Evolutionary conservation across 495 filamentous ascomycete species (phyloP).

Genomic region (Tuber borchii): DNA sequence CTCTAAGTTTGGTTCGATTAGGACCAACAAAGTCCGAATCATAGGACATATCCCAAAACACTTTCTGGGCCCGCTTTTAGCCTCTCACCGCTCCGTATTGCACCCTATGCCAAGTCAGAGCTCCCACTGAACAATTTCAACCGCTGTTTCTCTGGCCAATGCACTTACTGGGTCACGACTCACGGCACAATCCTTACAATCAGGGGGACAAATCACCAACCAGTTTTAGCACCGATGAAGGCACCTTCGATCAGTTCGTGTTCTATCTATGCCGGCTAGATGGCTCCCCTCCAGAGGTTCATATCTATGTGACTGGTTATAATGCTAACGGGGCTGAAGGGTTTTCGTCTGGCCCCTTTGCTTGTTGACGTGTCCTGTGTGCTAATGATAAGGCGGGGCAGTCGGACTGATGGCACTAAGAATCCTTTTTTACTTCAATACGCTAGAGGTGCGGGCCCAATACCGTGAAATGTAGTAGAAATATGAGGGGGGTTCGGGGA

Average conservation of each 20-base stretch:
- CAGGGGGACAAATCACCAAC: background rate
- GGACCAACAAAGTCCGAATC: slow-evolving; percentile 12
- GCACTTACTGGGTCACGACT: no score
- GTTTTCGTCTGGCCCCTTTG: slow-evolving; percentile 1
- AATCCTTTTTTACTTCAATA: slow-evolving; percentile 36
- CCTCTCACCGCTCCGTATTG: no score
- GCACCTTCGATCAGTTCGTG: slow-evolving; percentile 30
- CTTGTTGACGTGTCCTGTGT: background rate
- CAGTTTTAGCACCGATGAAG: slow-evolving; percentile 5
- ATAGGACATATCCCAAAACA: slow-evolving; percentile 12
- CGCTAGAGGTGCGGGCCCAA: slow-evolving; percentile 28
- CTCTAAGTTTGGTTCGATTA: slow-evolving; percentile 26
- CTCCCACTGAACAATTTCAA: no score
- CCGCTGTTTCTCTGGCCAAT: no score
- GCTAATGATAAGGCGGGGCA: background rate
- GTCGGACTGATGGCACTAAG: slow-evolving; percentile 9
- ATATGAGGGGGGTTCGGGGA: slow-evolving; percentile 37
- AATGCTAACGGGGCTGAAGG: background rate
- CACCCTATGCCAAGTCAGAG: no score
- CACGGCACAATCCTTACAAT: no score
- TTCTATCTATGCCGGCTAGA: slow-evolving; percentile 43
- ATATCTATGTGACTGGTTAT: slow-evolving; percentile 32
- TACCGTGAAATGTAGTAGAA: slow-evolving; percentile 36
- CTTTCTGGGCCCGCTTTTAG: slow-evolving; percentile 15
- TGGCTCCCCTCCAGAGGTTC: slow-evolving; percentile 30